Conservation (phyloP, 192 early-diverging fungal species). For the Globomyces pollinis-pini region DNA sequence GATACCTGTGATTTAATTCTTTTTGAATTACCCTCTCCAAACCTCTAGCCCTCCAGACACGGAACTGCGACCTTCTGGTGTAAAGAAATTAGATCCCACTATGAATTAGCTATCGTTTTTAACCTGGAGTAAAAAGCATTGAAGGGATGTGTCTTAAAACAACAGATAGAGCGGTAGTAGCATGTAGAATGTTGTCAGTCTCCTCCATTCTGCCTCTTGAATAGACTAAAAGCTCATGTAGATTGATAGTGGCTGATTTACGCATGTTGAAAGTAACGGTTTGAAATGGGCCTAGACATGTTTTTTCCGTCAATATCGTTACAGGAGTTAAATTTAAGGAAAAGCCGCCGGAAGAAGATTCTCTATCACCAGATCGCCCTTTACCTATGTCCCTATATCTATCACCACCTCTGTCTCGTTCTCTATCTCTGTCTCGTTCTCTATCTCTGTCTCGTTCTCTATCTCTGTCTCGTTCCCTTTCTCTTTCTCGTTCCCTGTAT, state of each 20-base stretch:
- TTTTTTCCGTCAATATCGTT: neutral
- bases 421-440: too few relatives aligned
- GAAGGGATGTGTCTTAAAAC: slow-evolving; percentile 26
- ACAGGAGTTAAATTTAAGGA: neutral
- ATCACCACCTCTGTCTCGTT: slow-evolving; percentile 5
- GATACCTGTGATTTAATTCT: neutral
- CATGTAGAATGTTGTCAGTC: slow-evolving; percentile 17
- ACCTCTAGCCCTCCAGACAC: slow-evolving; percentile 30
- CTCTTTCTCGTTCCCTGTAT: too few relatives aligned
- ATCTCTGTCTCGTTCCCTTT: too few relatives aligned
- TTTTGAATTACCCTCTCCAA: slow-evolving; percentile 26
- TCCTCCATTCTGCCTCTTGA: slow-evolving; percentile 12
- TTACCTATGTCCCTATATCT: too few relatives aligned
- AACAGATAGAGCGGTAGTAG: slow-evolving; percentile 16
- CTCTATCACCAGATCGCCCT: neutral
- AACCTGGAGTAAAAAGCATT: slow-evolving; percentile 17
- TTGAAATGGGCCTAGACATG: neutral
- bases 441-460: too few relatives aligned
- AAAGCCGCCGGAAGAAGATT: too few relatives aligned
- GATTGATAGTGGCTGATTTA: slow-evolving; percentile 14
- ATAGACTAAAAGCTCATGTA: slow-evolving; percentile 22
- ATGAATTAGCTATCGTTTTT: too few relatives aligned
- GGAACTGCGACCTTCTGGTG: slow-evolving; percentile 10
- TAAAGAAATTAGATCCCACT: slow-evolving; percentile 29
- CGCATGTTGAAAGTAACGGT: neutral